Base-by-base conservation (phyloP, 2,329 filamentous ascomycete species). In the Fusarium sulawesiense region DNA sequence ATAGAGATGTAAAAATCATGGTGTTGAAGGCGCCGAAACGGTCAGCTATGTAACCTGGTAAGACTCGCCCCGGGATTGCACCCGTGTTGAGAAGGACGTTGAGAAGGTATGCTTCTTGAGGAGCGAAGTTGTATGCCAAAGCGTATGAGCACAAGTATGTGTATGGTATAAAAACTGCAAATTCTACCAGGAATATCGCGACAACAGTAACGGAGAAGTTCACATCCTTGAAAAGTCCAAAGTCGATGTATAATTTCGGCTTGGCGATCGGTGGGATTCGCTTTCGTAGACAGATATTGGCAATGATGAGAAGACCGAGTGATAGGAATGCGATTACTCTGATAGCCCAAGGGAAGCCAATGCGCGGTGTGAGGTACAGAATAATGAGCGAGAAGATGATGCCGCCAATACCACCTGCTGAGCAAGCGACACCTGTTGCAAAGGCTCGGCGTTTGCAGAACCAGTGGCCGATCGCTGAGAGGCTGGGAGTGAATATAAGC, bases 351-450 rank as follows among this genome's bases (percentile, higher is more conserved):
- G 66, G 55, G n/a, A 79, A 80, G 2, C 78, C 79, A 4, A 78
- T 60, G 0, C 51, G 54, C 3, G 77, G 75, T 2, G 71, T 60
- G 7, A 75, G 56, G 21, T 74, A 76, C 2, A 75, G 66, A 12
- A 79, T 75, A 32, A 78, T 73, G 8, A 80, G 68, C 0, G 78
- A 75, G 44, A 89, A 89, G 1, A 84, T 74, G 41, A 90, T 82
- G 4, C 88, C 88, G 4, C 88, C 88, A 5, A 89, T 74, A 7
- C 86, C 87, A 6, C 87, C 87, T 3, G 91, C 92, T 0, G 89
- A 87, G 13, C 89, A 87, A 5, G 91, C 90, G 29, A 93, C 81
- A 8, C 92, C 92, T 1, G 89, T 93, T 2, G 91, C 91, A 51
- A 89, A 84, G 3, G 87, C 92, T 11, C 91, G 87, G 47, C 86